Evolutionary conservation across 352 stramenopile genomes (phyloP).

Genomic region (Globisporangium camurandrum): DNA sequence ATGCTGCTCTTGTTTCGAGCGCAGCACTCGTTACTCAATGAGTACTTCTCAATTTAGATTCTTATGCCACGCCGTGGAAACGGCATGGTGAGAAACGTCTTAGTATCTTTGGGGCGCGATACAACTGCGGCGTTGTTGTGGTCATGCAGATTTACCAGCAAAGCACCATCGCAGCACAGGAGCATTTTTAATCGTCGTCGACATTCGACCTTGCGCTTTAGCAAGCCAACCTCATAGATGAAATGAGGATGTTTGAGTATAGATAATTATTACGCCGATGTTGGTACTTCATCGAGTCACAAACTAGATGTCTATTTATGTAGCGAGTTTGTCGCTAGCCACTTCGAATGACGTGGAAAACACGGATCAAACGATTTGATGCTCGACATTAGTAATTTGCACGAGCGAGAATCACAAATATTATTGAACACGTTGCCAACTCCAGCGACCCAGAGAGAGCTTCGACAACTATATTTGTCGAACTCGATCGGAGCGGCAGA

Average conservation of each 20-base stretch:
- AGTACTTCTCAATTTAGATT: background rate
- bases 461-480: background rate
- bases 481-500: background rate
- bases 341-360: too few species aligned
- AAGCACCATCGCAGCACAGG: too few species aligned
- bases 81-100: background rate
- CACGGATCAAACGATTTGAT: background rate
- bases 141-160: too few species aligned
- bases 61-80: background rate
- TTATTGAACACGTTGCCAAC: background rate
- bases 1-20: background rate
- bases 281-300: background rate
- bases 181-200: too few species aligned
- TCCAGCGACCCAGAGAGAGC: background rate
- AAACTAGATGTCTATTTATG: too few species aligned
- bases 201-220: too few species aligned
- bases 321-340: too few species aligned
- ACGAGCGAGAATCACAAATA: background rate
- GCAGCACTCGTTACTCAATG: background rate
- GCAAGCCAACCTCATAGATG: too few species aligned
- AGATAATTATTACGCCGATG: too few species aligned
- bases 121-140: background rate
- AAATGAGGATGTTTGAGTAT: too few species aligned
- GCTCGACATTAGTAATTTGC: background rate
- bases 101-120: background rate